phyloP scores from a whole-genome alignment of 768 basidiomycete species.

The Suillus subaureus region DNA sequence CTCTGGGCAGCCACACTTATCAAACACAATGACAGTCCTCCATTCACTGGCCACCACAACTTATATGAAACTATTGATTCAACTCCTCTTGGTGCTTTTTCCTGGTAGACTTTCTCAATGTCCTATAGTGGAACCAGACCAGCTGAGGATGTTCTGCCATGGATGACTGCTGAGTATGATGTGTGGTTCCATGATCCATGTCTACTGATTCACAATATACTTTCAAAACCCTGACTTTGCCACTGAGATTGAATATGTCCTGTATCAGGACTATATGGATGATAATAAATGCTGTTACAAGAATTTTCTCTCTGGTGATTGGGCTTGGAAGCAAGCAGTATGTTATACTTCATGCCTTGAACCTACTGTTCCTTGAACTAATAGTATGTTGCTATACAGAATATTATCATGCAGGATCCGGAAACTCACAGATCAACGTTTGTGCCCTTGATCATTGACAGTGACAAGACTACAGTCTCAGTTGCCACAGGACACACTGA shows the following conservation, averaged over 20 bases:
- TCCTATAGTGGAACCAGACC: conserved; percentile 20
- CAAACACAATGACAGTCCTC: conserved; percentile 16
- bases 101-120: conserved; percentile 30
- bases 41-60: conserved; percentile 25
- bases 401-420: conserved; percentile 23
- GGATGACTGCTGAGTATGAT: conserved; percentile 29
- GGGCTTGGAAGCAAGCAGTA: conserved; percentile 35
- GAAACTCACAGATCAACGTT: conserved; percentile 31
- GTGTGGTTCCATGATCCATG: conserved; percentile 29
- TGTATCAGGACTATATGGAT: conserved; percentile 16
- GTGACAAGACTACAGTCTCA: conserved; percentile 45
- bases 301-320: conserved; percentile 30
- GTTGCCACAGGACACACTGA: conserved; percentile 14
- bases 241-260: conserved; percentile 20
- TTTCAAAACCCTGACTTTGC: conserved; percentile 26
- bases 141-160: conserved; percentile 18
- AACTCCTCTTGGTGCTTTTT: conserved; percentile 24
- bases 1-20: conserved; percentile 22
- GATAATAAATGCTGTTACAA: conserved; percentile 11
- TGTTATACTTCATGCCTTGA: too few relatives aligned
- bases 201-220: conserved; percentile 20
- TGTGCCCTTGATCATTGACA: conserved; percentile 35
- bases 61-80: conserved; percentile 30
- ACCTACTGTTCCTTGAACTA: too few relatives aligned
- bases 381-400: conserved; percentile 13